These are phyloP conservation scores for Microthyrium microscopicum DNA, from an alignment of 2,329 filamentous ascomycete genomes.

Conservation along the genomic window DNA sequence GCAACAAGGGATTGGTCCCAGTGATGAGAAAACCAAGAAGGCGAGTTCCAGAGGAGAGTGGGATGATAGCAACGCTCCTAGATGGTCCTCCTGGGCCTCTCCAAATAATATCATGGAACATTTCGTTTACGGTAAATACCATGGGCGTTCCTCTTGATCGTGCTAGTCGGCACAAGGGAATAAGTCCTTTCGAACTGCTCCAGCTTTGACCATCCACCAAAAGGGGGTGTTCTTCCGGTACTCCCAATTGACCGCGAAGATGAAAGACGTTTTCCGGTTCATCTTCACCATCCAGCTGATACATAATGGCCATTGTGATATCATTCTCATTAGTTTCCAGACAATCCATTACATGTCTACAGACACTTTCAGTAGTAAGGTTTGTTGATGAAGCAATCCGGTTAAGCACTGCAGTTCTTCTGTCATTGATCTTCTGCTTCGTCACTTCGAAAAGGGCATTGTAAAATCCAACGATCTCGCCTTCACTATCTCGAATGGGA, in stretches of 20 bases:
- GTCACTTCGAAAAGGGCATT: constrained; percentile 9
- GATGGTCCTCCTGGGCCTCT: constrained; percentile 1
- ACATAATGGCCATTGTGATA: constrained; percentile 2
- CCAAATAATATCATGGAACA: constrained; percentile 1
- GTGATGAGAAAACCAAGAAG: constrained; percentile 1
- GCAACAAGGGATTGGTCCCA: neutral
- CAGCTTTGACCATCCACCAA: neutral
- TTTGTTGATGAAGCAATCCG: neutral
- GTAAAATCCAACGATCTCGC: constrained; percentile 8
- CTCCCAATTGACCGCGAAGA: neutral
- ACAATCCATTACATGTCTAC: constrained; percentile 3
- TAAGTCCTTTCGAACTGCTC: neutral
- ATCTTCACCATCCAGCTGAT: neutral
- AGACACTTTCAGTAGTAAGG: neutral
- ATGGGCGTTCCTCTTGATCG: neutral
- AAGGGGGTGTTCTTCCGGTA: neutral
- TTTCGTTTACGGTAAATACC: neutral
- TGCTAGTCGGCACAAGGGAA: neutral
- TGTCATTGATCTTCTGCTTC: constrained; percentile 8
- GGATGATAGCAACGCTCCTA: neutral
- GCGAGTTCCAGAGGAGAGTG: neutral
- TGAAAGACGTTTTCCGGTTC: neutral
- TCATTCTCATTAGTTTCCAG: constrained; percentile 2
- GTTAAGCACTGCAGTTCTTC: constrained; percentile 7
- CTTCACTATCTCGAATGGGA: constrained; percentile 7